phyloP scores from a whole-genome alignment of 2,329 filamentous ascomycete genomes.

The Ustulina deusta region DNA sequence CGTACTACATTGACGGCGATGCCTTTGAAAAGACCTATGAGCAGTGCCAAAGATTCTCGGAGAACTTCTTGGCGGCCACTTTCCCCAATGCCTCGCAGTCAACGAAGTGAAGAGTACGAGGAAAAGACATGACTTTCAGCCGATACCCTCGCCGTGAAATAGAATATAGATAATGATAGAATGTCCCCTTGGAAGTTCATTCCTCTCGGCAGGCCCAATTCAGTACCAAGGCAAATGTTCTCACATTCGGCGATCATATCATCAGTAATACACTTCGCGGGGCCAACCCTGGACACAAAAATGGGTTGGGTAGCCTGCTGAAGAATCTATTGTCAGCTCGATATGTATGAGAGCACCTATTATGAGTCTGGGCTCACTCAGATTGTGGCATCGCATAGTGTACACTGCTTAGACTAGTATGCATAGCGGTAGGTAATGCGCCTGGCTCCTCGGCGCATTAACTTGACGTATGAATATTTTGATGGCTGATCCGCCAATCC shows the following conservation, averaged over 20 bases:
- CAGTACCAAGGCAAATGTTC: background rate
- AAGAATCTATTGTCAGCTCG: background rate
- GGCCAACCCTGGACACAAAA: background rate
- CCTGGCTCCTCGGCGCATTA: background rate
- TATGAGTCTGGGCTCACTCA: slow-evolving; percentile 1
- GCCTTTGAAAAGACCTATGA: slow-evolving; percentile 90
- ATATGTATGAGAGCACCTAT: no score
- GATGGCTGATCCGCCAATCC: background rate
- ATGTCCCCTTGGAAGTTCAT: background rate
- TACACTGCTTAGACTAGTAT: no score
- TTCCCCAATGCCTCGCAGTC: slow-evolving; percentile 53
- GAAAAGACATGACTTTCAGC: background rate
- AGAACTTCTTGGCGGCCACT: slow-evolving; percentile 76
- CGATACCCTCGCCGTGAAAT: background rate
- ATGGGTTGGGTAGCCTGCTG: background rate
- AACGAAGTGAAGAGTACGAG: slow-evolving; percentile 30
- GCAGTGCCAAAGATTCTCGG: slow-evolving; percentile 81
- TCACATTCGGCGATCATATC: background rate
- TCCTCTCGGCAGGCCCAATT: background rate
- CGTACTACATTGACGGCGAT: slow-evolving; percentile 88
- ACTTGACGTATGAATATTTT: background rate
- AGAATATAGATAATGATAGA: background rate
- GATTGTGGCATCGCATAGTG: no score
- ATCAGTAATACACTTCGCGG: background rate
- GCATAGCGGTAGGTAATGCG: no score